phyloP scores from a whole-genome alignment of 139 green algal species.

The Haematococcus lacustris region DNA sequence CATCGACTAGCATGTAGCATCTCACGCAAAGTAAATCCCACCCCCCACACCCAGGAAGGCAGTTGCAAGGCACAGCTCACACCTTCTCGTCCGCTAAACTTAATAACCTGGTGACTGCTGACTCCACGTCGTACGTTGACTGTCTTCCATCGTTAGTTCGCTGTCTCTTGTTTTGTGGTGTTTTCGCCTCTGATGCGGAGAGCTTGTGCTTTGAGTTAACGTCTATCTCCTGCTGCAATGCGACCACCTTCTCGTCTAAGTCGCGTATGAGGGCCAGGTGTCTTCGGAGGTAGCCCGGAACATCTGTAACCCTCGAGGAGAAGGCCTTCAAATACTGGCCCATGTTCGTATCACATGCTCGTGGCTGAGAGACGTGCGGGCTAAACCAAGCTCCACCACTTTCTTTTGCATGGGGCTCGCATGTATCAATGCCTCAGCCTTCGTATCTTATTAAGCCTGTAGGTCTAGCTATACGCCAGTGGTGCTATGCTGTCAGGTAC shows the following conservation, averaged over 20 bases:
- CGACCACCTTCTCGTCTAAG: constrained; percentile 19
- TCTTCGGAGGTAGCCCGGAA: constrained; percentile 9
- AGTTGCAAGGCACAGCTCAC: too few species aligned
- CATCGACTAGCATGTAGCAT: too few species aligned
- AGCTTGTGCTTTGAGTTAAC: constrained; percentile 4
- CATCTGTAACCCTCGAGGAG: neutral
- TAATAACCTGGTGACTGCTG: constrained; percentile 9
- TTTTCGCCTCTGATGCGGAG: neutral
- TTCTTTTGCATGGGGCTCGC: too few species aligned
- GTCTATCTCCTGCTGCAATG: constrained; percentile 19
- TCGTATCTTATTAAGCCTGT: too few species aligned
- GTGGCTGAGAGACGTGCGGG: neutral
- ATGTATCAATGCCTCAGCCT: too few species aligned
- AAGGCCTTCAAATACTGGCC: neutral
- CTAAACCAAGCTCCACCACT: too few species aligned
- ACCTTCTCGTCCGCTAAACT: constrained; percentile 22
- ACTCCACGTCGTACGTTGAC: constrained; percentile 9
- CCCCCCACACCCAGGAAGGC: too few species aligned
- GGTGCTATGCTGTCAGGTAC: too few species aligned
- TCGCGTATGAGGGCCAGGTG: constrained; percentile 24
- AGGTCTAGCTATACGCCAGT: too few species aligned
- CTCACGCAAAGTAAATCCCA: too few species aligned
- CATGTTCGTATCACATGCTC: neutral
- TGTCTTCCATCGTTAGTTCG: neutral
- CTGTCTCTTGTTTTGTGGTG: neutral